Base-by-base conservation (phyloP, 495 filamentous ascomycete species). In the Aspergillus funiculosus region DNA sequence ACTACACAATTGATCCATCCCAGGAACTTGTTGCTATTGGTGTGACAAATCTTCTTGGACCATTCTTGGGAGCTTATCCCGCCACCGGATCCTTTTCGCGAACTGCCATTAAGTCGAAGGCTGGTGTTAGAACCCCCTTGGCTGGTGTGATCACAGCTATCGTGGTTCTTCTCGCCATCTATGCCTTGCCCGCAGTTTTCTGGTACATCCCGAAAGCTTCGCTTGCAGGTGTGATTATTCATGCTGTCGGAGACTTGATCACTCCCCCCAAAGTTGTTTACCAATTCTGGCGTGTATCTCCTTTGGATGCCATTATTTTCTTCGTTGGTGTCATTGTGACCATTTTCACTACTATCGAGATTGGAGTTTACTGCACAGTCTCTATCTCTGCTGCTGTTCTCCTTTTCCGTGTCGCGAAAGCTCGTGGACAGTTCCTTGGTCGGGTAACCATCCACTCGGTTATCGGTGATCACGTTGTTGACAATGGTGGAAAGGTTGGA, bases 41-140 rank as follows among this genome's bases (percentile, higher is more conserved):
- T 36, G 76, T 97, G 6, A 85, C 82, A 14, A 98, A 98, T 61
- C 72, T 97, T 25, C 75, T 98, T 1, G 90, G 87, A 4, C 91
- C 92, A 5, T 96, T 98, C 69, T 79, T 98, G 5, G 92, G 92
- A 46, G 92, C 76, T 2, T 98, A 95, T 54, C 89, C 94, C 2
- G 86, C 92, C 0, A 98, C 92, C 20, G 92, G 92, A 4, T 97
- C 94, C 9, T 98, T 98, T 74, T 94, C 89, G 11, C 84, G 92
- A 18, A 98, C 92, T 34, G 92, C 92, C 19, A 97, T 98, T 72
- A 95, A 97, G 66, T 91, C 89, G 1, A 98, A 97, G 71, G 90
- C 94, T 29, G 92, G 92, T 55, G 92, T 97, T 2, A 82, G 90
- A 4, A 95, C 89, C 9, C 92, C 92, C 0, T 83, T 96, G 44